phyloP scores from a whole-genome alignment of 2,329 filamentous ascomycete species.

The Capronia epimyces region DNA sequence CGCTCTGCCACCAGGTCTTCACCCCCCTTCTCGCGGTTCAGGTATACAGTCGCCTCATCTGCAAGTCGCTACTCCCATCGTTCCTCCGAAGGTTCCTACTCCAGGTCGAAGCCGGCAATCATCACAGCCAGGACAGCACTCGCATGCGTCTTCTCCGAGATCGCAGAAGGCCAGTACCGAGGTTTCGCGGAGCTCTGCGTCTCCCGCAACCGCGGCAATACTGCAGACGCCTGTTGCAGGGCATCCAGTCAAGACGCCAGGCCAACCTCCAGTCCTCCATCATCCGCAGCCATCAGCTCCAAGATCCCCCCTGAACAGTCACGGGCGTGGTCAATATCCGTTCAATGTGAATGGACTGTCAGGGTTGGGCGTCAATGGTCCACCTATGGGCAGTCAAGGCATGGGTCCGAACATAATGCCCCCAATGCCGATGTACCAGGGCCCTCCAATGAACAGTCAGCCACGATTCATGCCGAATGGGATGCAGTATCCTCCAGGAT shows the following conservation, averaged over 20 bases:
- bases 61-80: constrained; percentile 68
- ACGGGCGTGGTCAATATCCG: constrained; percentile 53
- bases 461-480: constrained; percentile 51
- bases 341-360: constrained; percentile 48
- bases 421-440: constrained; percentile 50
- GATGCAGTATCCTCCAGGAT: constrained; percentile 53
- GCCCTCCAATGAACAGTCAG: constrained; percentile 48
- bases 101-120: constrained; percentile 69
- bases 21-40: constrained; percentile 47
- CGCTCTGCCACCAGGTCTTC: constrained; percentile 48
- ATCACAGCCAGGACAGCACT: constrained; percentile 76
- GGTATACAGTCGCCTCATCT: constrained; percentile 72
- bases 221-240: constrained; percentile 60
- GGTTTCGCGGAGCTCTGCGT: constrained; percentile 59
- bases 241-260: constrained; percentile 56
- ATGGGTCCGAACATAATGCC: constrained; percentile 51
- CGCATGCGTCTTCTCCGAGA: constrained; percentile 61
- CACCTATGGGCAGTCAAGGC: constrained; percentile 50
- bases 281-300: constrained; percentile 57
- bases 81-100: constrained; percentile 80
- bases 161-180: constrained; percentile 45
- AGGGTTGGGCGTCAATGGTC: constrained; percentile 54
- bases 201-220: constrained; percentile 57
- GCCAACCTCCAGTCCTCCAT: constrained; percentile 48
- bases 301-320: constrained; percentile 60